These are phyloP conservation scores for Wickerhamiella australiensis DNA, from an alignment of 805 yeast species.

Conservation along the genomic window DNA sequence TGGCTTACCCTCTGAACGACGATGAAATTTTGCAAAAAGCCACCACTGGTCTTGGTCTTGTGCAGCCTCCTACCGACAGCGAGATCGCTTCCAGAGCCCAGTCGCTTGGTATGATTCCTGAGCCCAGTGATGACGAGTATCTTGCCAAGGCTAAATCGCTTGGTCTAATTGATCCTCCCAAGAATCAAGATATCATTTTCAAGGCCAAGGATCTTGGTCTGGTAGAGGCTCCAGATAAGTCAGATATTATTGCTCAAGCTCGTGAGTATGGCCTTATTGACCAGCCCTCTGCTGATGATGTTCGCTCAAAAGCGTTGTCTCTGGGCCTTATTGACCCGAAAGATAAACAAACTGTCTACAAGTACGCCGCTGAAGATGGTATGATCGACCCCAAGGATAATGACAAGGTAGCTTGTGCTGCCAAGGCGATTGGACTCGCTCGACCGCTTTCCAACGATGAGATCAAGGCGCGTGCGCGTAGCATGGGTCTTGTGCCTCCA, in stretches of 20 bases:
- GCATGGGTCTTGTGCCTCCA: conserved; percentile 17
- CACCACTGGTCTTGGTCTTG: conserved; percentile 1
- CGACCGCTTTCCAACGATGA: conserved; percentile 12
- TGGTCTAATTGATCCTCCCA: neutral
- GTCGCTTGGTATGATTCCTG: conserved; percentile 17
- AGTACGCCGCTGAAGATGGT: conserved; percentile 21
- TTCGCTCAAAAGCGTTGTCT: conserved; percentile 7
- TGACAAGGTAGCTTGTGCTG: conserved; percentile 1
- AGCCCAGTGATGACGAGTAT: conserved; percentile 8
- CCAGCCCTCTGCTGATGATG: conserved; percentile 12
- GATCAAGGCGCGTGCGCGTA: conserved; percentile 20
- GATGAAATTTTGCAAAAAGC: conserved; percentile 30
- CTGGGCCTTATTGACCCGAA: conserved; percentile 19
- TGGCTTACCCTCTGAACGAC: conserved; percentile 28
- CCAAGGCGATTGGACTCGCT: conserved; percentile 13
- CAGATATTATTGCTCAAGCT: conserved; percentile 3
- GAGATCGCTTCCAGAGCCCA: conserved; percentile 14
- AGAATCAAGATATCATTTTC: neutral
- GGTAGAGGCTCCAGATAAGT: neutral
- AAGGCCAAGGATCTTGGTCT: conserved; percentile 7
- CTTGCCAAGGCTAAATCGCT: conserved; percentile 7
- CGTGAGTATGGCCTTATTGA: conserved; percentile 5
- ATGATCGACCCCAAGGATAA: conserved; percentile 16
- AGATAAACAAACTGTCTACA: conserved; percentile 7
- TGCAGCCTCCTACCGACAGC: neutral